A percentile compares a stretch with the other conserved stretches of the same genome.
phyloP scores from a whole-genome alignment of 331 rosid genomes.

The Pyracantha coccinea region DNA sequence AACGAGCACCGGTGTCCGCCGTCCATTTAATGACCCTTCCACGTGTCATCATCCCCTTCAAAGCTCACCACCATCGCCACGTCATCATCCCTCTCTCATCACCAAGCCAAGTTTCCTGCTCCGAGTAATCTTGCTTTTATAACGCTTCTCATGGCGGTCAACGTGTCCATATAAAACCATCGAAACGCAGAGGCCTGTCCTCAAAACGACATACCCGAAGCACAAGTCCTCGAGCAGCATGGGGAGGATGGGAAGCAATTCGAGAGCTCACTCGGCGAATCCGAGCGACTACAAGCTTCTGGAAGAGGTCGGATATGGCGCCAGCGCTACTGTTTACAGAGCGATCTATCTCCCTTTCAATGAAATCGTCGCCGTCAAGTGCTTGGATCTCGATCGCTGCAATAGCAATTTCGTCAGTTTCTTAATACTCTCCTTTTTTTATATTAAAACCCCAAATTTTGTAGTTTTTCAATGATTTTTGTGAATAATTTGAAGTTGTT shows the following conservation, averaged over 20 bases:
- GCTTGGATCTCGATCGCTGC: slow-evolving; percentile 98
- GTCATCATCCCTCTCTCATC: slow-evolving; percentile 21
- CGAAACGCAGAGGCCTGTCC: neutral
- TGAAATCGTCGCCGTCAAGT: slow-evolving; percentile 82
- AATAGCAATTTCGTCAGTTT: slow-evolving; percentile 61
- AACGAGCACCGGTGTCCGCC: slow-evolving; percentile 8
- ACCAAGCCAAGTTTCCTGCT: neutral
- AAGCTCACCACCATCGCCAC: slow-evolving; percentile 13
- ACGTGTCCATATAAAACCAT: slow-evolving; percentile 21
- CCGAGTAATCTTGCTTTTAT: neutral
- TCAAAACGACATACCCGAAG: neutral
- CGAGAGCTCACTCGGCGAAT: slow-evolving; percentile 46
- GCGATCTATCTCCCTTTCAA: slow-evolving; percentile 77
- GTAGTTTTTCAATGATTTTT: neutral
- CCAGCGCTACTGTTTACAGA: slow-evolving; percentile 85
- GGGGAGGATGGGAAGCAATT: slow-evolving; percentile 42
- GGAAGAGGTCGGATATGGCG: slow-evolving; percentile 94
- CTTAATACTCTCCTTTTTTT: neutral
- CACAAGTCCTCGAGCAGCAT: neutral
- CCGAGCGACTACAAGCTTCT: slow-evolving; percentile 74
- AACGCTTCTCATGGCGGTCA: slow-evolving; percentile 43
- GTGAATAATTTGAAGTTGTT: neutral
- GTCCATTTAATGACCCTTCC: neutral
- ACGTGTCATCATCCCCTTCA: slow-evolving; percentile 21
- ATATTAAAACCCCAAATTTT: neutral